These are phyloP conservation scores for Agaricus sinodeliciosus DNA, from an alignment of 768 basidiomycete genomes.

Conservation along the genomic window DNA sequence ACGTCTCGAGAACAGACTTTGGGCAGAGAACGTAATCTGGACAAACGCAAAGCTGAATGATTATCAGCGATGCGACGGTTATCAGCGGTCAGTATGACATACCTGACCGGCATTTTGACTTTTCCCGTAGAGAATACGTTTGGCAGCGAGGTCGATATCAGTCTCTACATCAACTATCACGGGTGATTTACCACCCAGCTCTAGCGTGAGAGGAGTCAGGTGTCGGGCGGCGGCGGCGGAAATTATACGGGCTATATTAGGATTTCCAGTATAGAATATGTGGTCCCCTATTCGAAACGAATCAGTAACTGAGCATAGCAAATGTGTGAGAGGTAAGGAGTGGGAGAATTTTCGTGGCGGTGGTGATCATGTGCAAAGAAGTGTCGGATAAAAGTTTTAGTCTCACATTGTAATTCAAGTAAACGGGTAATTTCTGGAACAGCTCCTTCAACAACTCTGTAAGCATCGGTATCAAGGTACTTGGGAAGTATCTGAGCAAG, in stretches of 20 bases:
- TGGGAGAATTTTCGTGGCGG: background rate
- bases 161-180: conserved; percentile 30
- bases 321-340: background rate
- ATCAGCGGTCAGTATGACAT: background rate
- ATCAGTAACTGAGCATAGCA: background rate
- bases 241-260: conserved; percentile 40
- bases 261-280: conserved; percentile 44
- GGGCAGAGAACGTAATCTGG: conserved; percentile 40
- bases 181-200: conserved; percentile 49
- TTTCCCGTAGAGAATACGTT: conserved; percentile 65
- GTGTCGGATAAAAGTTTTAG: conserved; percentile 15
- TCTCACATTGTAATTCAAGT: conserved; percentile 37
- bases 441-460: conserved; percentile 51
- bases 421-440: conserved; percentile 51
- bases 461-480: conserved; percentile 41
- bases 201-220: conserved; percentile 49
- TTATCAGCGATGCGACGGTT: conserved; percentile 17
- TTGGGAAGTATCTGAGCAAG: conserved; percentile 49
- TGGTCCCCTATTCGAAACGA: conserved; percentile 21
- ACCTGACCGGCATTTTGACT: conserved; percentile 60
- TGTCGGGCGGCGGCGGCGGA: conserved; percentile 46
- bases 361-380: background rate
- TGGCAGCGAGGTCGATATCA: conserved; percentile 40
- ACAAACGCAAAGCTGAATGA: conserved; percentile 50
- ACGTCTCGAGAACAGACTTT: conserved; percentile 34